Conservation (phyloP, 495 filamentous ascomycete genomes). For the Penicillium simplicissimum region DNA sequence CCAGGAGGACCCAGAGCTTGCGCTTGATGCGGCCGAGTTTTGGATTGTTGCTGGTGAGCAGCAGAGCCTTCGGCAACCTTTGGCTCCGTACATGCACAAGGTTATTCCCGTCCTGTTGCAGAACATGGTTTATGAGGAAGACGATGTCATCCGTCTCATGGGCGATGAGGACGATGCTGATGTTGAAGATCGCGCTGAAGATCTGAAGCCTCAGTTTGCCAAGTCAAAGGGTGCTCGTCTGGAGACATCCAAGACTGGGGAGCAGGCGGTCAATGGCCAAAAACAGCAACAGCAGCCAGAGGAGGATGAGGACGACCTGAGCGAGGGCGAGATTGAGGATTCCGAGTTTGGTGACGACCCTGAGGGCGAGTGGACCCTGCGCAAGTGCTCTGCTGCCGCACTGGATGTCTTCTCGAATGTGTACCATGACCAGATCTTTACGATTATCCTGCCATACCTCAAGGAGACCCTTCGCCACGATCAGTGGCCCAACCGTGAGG, state of each 20-base stretch:
- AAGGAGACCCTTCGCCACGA: constrained; percentile 83
- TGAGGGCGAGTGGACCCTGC: constrained; percentile 92
- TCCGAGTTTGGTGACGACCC: constrained; percentile 72
- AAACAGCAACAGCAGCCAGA: constrained; percentile 38
- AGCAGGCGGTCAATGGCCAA: constrained; percentile 51
- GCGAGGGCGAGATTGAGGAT: constrained; percentile 87
- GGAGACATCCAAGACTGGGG: constrained; percentile 49
- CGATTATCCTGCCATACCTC: constrained; percentile 87
- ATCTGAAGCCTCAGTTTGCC: constrained; percentile 92
- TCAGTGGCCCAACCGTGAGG: constrained; percentile 92
- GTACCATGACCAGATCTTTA: constrained; percentile 86
- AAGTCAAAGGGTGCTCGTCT: constrained; percentile 62
- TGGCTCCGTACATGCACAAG: constrained; percentile 76
- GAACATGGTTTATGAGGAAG: constrained; percentile 95
- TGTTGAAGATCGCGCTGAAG: constrained; percentile 82
- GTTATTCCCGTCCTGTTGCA: constrained; percentile 89
- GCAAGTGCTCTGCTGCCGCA: constrained; percentile 96
- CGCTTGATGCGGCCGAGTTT: constrained; percentile 94
- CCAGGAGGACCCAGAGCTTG: constrained; percentile 82
- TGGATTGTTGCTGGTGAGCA: constrained; percentile 95
- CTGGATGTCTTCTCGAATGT: constrained; percentile 91
- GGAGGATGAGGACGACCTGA: constrained; percentile 69
- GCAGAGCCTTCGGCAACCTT: constrained; percentile 65
- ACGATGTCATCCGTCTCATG: constrained; percentile 83
- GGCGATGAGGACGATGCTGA: constrained; percentile 88